These are phyloP conservation scores for Russula sp. DNA, from an alignment of 768 basidiomycete genomes.

Conservation along the genomic window DNA sequence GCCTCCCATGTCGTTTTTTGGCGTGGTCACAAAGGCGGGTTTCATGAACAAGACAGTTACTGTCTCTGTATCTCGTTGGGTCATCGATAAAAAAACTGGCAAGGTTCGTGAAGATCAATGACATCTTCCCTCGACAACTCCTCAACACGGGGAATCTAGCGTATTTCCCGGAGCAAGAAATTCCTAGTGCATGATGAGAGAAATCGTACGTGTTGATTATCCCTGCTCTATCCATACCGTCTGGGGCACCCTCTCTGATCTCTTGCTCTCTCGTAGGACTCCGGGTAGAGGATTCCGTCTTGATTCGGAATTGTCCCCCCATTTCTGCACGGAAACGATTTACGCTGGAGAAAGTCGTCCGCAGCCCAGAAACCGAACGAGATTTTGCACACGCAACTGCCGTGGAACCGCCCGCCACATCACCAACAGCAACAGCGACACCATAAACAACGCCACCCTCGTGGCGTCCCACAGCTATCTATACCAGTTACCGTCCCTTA, in stretches of 20 bases:
- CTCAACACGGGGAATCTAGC: conserved; percentile 34
- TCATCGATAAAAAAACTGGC: conserved; percentile 64
- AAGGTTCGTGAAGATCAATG: conserved; percentile 44
- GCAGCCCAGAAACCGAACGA: conserved; percentile 56
- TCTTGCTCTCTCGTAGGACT: conserved; percentile 37
- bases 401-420: not conserved
- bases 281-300: conserved; percentile 60
- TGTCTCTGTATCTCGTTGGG: conserved; percentile 68
- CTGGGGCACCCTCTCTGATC: conserved; percentile 11
- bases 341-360: conserved; percentile 55
- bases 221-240: not conserved
- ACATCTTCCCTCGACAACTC: not conserved
- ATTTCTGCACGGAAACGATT: conserved; percentile 76
- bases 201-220: conserved; percentile 46
- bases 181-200: conserved; percentile 68
- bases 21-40: conserved; percentile 72
- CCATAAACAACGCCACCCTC: not conserved
- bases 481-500: not conserved
- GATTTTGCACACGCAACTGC: conserved; percentile 6
- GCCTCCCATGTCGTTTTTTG: conserved; percentile 73
- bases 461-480: not conserved
- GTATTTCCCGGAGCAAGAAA: conserved; percentile 69
- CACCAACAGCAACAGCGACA: not conserved
- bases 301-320: conserved; percentile 77
- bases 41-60: conserved; percentile 82